These are phyloP conservation scores for Podochytrium sp. DNA, from an alignment of 192 early-diverging fungal genomes.

Conservation along the genomic window DNA sequence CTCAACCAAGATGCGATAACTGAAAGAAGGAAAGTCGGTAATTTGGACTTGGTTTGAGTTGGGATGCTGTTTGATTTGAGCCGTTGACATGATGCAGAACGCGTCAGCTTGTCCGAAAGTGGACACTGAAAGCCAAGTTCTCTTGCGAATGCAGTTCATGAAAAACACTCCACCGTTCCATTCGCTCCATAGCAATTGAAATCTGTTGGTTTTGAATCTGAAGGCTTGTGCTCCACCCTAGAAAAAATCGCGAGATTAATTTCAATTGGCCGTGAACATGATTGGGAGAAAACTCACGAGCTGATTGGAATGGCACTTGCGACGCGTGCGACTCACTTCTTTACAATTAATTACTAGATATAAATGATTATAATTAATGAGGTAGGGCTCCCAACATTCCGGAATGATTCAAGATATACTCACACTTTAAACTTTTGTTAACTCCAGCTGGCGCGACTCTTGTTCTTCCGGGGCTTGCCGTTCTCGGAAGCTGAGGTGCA, in stretches of 20 bases:
- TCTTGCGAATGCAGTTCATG: neutral
- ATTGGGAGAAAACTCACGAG: neutral
- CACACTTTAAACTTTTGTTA: neutral
- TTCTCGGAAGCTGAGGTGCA: too few relatives aligned
- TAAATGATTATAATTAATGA: neutral
- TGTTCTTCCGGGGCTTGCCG: too few relatives aligned
- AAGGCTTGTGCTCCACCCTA: neutral
- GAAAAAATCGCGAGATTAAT: neutral
- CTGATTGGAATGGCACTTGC: neutral
- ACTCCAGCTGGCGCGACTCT: neutral
- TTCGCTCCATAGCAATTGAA: neutral
- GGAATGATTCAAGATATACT: too few relatives aligned
- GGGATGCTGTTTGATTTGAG: neutral
- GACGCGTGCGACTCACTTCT: too few relatives aligned
- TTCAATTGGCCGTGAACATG: neutral
- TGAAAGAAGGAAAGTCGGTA: neutral
- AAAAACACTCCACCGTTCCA: constrained; percentile 1
- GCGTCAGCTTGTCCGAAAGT: neutral
- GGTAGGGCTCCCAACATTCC: too few relatives aligned
- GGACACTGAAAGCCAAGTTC: neutral
- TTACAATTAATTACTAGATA: too few relatives aligned
- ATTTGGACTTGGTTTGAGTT: neutral
- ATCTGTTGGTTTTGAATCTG: neutral
- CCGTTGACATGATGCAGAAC: neutral
- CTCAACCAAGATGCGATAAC: neutral